phyloP scores from a whole-genome alignment of 768 basidiomycete genomes.

The Mycena epipterygia region DNA sequence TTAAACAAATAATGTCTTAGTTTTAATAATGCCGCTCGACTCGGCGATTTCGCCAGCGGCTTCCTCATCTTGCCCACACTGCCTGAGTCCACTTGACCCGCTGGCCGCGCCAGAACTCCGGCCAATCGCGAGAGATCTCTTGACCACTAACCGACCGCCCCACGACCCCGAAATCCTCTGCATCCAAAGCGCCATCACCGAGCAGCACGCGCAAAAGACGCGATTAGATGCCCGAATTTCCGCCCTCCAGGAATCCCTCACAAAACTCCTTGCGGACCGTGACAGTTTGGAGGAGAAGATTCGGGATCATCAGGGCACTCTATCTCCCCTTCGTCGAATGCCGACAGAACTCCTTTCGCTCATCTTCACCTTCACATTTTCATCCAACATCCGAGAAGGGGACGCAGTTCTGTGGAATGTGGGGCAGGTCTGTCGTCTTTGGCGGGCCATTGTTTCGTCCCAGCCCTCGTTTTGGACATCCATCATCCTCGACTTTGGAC shows the following conservation, averaged over 20 bases:
- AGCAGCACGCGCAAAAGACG: neutral
- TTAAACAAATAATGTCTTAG: too few relatives aligned
- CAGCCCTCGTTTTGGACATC: slow-evolving; percentile 9
- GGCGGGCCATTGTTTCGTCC: neutral
- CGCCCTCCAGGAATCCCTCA: neutral
- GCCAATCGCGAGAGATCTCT: neutral
- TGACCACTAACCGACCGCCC: slow-evolving; percentile 11
- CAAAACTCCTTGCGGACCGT: neutral
- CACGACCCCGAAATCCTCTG: neutral
- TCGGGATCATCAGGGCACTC: neutral
- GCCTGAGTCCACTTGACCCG: neutral
- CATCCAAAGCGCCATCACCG: neutral
- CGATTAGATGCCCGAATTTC: slow-evolving; percentile 13
- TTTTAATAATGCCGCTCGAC: too few relatives aligned
- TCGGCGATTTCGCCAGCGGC: neutral
- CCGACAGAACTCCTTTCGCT: neutral
- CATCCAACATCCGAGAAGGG: neutral
- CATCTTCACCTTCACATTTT: neutral
- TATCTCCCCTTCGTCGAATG: neutral
- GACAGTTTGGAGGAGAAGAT: neutral
- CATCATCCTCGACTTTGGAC: too few relatives aligned
- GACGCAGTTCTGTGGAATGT: slow-evolving; percentile 6
- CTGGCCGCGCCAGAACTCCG: neutral
- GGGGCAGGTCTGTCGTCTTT: neutral
- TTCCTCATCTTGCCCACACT: neutral